Percentiles rank a stretch among this genome's conserved stretches.
Evolutionary conservation across 305 asterid genomes (phyloP).

Genomic region (Plantago lanceolata): DNA sequence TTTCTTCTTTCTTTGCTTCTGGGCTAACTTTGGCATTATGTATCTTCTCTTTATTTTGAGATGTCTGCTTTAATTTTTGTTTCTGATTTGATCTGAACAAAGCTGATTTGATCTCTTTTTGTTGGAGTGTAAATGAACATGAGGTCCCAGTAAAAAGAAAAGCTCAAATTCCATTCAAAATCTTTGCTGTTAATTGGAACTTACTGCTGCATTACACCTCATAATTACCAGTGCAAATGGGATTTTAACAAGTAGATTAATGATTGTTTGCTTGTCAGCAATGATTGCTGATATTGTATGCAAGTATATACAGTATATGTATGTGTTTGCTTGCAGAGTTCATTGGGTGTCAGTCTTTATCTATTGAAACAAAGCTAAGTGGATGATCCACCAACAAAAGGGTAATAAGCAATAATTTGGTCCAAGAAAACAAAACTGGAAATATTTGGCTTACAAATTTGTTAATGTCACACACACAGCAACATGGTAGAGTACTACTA

Average conservation of each 20-base stretch:
- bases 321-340: constrained; percentile 1
- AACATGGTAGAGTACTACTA: neutral
- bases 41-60: neutral
- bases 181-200: constrained; percentile 1
- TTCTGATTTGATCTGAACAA: constrained; percentile 32
- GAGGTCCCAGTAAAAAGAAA: constrained; percentile 29
- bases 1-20: neutral
- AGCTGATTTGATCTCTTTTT: constrained; percentile 26
- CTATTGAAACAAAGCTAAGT: constrained; percentile 33
- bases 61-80: constrained; percentile 27
- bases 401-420: constrained; percentile 24
- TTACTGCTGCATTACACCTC: neutral
- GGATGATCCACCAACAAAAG: constrained; percentile 38
- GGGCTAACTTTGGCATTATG: constrained; percentile 16
- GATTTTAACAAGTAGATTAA: constrained; percentile 18
- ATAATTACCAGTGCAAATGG: constrained; percentile 4
- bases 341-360: constrained; percentile 24
- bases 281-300: constrained; percentile 26
- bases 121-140: constrained; percentile 20
- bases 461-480: constrained; percentile 3
- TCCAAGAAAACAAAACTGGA: constrained; percentile 17
- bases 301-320: neutral
- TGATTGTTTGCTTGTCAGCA: constrained; percentile 19
- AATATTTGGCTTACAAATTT: constrained; percentile 13
- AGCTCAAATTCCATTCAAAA: constrained; percentile 6